A percentile compares a stretch with the other conserved stretches of the same genome.
These are phyloP conservation scores for Russula virescens DNA, from an alignment of 768 basidiomycete species.

Conservation along the genomic window DNA sequence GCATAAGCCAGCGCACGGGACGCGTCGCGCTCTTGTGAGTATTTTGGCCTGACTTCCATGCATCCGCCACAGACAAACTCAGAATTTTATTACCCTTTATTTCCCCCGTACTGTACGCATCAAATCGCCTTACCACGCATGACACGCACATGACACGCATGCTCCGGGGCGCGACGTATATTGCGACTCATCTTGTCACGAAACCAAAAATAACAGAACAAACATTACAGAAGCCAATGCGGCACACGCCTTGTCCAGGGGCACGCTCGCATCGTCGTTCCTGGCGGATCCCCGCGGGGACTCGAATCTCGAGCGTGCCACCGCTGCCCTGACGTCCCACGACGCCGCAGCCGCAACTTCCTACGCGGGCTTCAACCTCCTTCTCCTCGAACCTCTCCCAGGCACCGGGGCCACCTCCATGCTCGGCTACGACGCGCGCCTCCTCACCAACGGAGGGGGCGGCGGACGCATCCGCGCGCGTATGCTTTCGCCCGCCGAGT, in stretches of 20 bases:
- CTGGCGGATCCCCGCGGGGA: conserved; percentile 42
- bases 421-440: conserved; percentile 46
- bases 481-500: conserved; percentile 45
- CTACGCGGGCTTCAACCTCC: conserved; percentile 79
- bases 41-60: conserved; percentile 4
- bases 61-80: not conserved
- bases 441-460: conserved; percentile 68
- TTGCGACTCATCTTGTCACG: too few species aligned
- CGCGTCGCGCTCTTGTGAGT: conserved; percentile 68
- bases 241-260: conserved; percentile 55
- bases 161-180: too few species aligned
- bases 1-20: conserved; percentile 53
- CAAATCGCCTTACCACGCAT: too few species aligned
- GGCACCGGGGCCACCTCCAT: conserved; percentile 3
- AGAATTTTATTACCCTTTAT: too few species aligned
- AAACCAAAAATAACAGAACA: conserved; percentile 44
- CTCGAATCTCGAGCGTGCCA: conserved; percentile 41
- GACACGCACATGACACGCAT: too few species aligned
- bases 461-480: conserved; percentile 54
- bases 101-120: not conserved
- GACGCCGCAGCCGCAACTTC: conserved; percentile 32
- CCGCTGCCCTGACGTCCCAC: conserved; percentile 40
- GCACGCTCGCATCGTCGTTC: conserved; percentile 61
- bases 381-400: conserved; percentile 49
- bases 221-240: conserved; percentile 72